Percentiles rank a stretch among this genome's conserved stretches.
Evolutionary conservation across 257 asterid species (phyloP).

Genomic region (Thymus mandschuricus): DNA sequence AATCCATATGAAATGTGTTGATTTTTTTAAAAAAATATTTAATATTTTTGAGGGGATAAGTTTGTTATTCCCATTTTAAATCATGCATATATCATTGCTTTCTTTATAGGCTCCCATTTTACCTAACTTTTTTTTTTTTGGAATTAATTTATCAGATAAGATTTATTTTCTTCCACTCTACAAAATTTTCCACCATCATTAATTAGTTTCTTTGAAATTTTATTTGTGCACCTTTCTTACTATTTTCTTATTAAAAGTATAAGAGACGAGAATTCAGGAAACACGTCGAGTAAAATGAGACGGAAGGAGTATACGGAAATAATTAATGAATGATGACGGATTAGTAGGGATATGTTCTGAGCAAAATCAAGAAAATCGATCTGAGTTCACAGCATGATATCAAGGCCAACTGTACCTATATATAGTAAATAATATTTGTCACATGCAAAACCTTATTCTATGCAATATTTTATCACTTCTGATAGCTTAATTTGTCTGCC

Average conservation of each 20-base stretch:
- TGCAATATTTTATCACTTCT: slow-evolving; percentile 17
- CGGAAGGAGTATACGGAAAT: too few relatives aligned
- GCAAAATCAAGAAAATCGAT: slow-evolving; percentile 36
- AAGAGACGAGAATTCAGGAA: too few relatives aligned
- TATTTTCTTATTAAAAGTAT: too few relatives aligned
- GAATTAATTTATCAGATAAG: not conserved
- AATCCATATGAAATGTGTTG: slow-evolving; percentile 13
- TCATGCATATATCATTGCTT: slow-evolving; percentile 21
- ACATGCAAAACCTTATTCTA: slow-evolving; percentile 33
- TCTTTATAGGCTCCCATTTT: slow-evolving; percentile 29
- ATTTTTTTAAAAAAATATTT: not conserved
- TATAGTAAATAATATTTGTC: slow-evolving; percentile 10
- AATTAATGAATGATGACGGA: slow-evolving; percentile 37
- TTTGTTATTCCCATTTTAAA: slow-evolving; percentile 2
- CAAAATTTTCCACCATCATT: slow-evolving; percentile 13
- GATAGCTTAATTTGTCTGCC: slow-evolving; percentile 22
- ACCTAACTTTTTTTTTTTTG: slow-evolving; percentile 32
- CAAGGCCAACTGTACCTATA: slow-evolving; percentile 34
- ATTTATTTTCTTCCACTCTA: slow-evolving; percentile 15
- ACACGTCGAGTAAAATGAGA: too few relatives aligned
- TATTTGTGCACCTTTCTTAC: not conserved
- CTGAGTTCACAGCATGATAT: slow-evolving; percentile 24
- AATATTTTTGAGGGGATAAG: not conserved
- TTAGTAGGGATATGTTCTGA: slow-evolving; percentile 54
- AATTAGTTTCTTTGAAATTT: not conserved